These are phyloP conservation scores for Penicillium sp. DNA, from an alignment of 2,329 filamentous ascomycete genomes.

Conservation along the genomic window DNA sequence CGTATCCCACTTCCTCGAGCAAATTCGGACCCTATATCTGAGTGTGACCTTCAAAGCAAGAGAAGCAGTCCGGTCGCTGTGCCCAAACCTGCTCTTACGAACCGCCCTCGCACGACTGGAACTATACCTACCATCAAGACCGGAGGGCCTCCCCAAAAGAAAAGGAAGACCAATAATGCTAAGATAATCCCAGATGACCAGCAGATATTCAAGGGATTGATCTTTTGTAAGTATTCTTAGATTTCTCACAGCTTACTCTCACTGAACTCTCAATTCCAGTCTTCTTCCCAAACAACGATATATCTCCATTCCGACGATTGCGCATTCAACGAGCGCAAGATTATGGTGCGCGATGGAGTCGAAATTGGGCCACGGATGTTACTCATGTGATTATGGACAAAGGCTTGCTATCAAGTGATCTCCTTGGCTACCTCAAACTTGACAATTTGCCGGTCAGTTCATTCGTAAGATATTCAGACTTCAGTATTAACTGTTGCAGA, in stretches of 20 bases:
- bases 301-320: conserved; percentile 63
- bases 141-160: conserved; percentile 21
- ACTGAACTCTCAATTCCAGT: conserved; percentile 37
- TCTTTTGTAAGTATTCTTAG: conserved; percentile 53
- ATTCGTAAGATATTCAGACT: not conserved
- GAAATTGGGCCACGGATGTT: conserved; percentile 55
- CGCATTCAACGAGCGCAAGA: conserved; percentile 74
- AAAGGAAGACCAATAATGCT: conserved; percentile 37
- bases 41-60: not conserved
- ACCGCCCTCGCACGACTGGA: conserved; percentile 16
- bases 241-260: not conserved
- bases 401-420: conserved; percentile 61
- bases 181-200: conserved; percentile 53
- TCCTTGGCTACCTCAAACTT: conserved; percentile 58
- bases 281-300: conserved; percentile 80
- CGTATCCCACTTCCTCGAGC: conserved; percentile 8
- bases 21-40: conserved; percentile 12
- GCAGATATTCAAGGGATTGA: conserved; percentile 61
- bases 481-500: conserved; percentile 26
- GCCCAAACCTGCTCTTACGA: conserved; percentile 6
- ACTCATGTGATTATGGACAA: conserved; percentile 82
- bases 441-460: conserved; percentile 50
- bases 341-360: conserved; percentile 72
- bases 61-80: not conserved
- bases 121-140: conserved; percentile 15